These are phyloP conservation scores for Nemania sp. DNA, from an alignment of 2,329 filamentous ascomycete genomes.

Conservation along the genomic window DNA sequence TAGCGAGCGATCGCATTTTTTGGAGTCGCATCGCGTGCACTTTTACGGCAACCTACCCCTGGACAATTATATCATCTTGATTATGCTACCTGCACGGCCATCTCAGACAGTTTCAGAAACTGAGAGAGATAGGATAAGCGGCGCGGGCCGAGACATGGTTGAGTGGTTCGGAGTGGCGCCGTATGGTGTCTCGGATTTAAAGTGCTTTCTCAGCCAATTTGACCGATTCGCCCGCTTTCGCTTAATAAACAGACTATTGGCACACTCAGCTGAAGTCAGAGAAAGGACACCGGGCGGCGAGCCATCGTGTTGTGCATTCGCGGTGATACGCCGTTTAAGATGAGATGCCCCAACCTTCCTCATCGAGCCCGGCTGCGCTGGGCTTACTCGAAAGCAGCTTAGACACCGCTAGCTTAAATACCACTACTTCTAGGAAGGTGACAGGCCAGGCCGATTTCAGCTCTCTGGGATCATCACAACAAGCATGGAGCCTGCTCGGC, in stretches of 20 bases:
- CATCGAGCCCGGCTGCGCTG: not conserved
- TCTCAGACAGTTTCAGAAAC: no score
- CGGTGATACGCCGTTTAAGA: not conserved
- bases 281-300: no score
- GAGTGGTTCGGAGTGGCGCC: not conserved
- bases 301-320: no score
- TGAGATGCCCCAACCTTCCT: conserved; percentile 9
- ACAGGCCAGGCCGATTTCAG: not conserved
- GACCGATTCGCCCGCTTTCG: no score
- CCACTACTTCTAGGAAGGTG: conserved; percentile 14
- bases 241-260: conserved; percentile 11
- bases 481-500: no score
- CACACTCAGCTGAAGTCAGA: not conserved
- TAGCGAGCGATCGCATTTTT: no score
- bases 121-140: no score
- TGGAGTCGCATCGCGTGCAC: not conserved
- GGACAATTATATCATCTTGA: no score
- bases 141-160: conserved; percentile 20
- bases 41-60: not conserved
- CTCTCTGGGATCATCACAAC: not conserved
- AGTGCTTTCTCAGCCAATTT: no score
- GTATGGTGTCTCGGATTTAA: conserved; percentile 1
- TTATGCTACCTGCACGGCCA: no score
- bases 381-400: no score
- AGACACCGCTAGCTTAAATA: no score